Evolutionary conservation across 257 asterid species (phyloP).

Genomic region (Solanum raphanifolium): DNA sequence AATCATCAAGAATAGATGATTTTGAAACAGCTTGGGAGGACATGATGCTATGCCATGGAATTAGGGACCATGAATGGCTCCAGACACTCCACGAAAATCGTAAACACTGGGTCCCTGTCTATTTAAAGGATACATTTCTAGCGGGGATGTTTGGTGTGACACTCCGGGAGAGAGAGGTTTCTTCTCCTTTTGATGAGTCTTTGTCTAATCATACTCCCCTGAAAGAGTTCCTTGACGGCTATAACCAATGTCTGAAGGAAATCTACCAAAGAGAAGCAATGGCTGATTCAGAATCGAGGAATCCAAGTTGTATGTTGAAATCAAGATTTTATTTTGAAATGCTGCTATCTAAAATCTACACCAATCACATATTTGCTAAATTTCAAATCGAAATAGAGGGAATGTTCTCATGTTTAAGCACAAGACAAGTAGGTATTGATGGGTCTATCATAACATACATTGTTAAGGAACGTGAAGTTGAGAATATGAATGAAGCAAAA

Average conservation of each 20-base stretch:
- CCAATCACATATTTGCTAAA: constrained; percentile 17
- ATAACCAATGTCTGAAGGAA: constrained; percentile 27
- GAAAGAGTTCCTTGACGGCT: constrained; percentile 29
- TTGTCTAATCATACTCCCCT: constrained; percentile 29
- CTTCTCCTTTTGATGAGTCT: constrained; percentile 31
- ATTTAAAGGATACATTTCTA: constrained; percentile 36
- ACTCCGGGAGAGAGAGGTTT: constrained; percentile 15
- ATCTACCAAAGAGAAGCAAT: constrained; percentile 29
- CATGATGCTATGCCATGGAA: constrained; percentile 19
- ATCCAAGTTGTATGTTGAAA: constrained; percentile 20
- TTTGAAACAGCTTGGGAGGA: constrained; percentile 55
- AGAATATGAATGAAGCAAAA: constrained; percentile 24
- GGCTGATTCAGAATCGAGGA: constrained; percentile 34
- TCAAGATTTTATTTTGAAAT: constrained; percentile 34
- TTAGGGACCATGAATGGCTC: constrained; percentile 27
- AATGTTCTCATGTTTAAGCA: constrained; percentile 25
- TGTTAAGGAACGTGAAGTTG: constrained; percentile 33
- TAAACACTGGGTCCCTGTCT: constrained; percentile 46
- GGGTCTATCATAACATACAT: constrained; percentile 21
- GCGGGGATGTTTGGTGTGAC: constrained; percentile 26
- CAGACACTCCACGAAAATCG: constrained; percentile 39
- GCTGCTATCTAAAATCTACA: constrained; percentile 43
- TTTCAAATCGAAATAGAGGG: constrained; percentile 49
- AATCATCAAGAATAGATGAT: constrained; percentile 24
- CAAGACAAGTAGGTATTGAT: constrained; percentile 24